A percentile compares a stretch with the other conserved stretches of the same genome.
Evolutionary conservation across 2,329 filamentous ascomycete species (phyloP).

Genomic region (Penicillium sp.): DNA sequence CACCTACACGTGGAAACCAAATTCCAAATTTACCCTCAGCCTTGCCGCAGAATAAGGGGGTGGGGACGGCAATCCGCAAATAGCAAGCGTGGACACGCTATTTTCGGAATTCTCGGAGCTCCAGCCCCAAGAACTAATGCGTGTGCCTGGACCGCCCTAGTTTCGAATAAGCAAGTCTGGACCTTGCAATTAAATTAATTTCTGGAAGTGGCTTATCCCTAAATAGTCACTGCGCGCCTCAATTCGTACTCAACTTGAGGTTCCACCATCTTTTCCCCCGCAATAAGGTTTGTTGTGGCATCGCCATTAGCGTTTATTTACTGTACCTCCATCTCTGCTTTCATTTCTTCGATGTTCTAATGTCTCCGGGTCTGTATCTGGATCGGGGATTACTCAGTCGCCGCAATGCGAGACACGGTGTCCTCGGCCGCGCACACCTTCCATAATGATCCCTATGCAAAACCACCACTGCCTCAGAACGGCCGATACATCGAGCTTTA

Average conservation of each 20-base stretch:
- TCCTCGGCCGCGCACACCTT: background rate
- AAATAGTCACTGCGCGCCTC: too few relatives aligned
- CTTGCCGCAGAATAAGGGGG: background rate
- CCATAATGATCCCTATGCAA: background rate
- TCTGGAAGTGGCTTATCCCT: background rate
- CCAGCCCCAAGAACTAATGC: too few relatives aligned
- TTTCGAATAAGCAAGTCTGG: background rate
- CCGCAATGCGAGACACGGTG: background rate
- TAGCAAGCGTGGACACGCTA: background rate
- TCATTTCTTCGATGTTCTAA: background rate
- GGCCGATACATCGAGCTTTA: conserved; percentile 13
- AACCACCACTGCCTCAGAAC: background rate
- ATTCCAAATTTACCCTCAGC: background rate
- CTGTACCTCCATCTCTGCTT: background rate
- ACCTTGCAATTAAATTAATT: background rate
- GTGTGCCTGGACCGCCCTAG: background rate
- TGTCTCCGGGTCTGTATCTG: background rate
- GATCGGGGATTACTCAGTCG: background rate
- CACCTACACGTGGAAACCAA: background rate
- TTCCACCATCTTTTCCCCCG: background rate
- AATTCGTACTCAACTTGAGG: background rate
- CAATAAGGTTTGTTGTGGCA: background rate
- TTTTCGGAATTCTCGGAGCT: background rate
- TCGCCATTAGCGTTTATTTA: background rate
- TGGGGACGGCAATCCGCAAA: background rate